Conservation (phyloP, 1,139 yeast genomes). For the Wickerhamomyces sp. region DNA sequence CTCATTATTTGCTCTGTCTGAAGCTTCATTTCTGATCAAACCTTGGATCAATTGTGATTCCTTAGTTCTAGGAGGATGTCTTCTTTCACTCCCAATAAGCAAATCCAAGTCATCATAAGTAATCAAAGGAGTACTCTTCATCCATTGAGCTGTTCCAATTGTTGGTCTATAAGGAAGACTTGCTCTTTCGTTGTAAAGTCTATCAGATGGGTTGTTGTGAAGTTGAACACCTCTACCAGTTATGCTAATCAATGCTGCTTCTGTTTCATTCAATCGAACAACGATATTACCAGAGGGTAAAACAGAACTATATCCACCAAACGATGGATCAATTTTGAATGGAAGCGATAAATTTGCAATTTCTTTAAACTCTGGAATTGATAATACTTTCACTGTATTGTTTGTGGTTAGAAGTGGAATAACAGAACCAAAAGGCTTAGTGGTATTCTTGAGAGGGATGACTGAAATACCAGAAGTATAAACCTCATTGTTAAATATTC, state of each 20-base stretch:
- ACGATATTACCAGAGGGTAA: constrained; percentile 72
- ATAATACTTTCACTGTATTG: constrained; percentile 39
- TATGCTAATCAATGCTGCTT: constrained; percentile 49
- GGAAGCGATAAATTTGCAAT: constrained; percentile 38
- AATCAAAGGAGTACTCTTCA: constrained; percentile 65
- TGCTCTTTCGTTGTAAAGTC: constrained; percentile 54
- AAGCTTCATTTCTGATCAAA: constrained; percentile 37
- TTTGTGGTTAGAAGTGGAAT: constrained; percentile 36
- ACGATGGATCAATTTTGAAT: constrained; percentile 34
- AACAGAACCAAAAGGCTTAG: constrained; percentile 34
- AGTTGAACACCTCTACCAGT: constrained; percentile 31
- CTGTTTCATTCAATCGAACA: constrained; percentile 51
- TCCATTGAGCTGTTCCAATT: constrained; percentile 81
- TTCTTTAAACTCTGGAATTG: constrained; percentile 52
- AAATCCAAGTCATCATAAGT: constrained; percentile 52
- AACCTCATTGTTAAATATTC: constrained; percentile 40
- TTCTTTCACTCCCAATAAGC: constrained; percentile 57
- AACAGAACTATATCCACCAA: constrained; percentile 41
- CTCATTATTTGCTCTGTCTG: constrained; percentile 24
- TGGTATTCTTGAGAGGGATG: constrained; percentile 24
- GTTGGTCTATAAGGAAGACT: constrained; percentile 76
- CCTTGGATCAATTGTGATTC: constrained; percentile 57
- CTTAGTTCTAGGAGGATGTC: constrained; percentile 47
- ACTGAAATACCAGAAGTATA: constrained; percentile 59
- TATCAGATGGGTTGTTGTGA: constrained; percentile 32